Percentiles rank a stretch among this genome's conserved stretches.
phyloP scores from a whole-genome alignment of 768 basidiomycete species.

The Mycena capillaripes region DNA sequence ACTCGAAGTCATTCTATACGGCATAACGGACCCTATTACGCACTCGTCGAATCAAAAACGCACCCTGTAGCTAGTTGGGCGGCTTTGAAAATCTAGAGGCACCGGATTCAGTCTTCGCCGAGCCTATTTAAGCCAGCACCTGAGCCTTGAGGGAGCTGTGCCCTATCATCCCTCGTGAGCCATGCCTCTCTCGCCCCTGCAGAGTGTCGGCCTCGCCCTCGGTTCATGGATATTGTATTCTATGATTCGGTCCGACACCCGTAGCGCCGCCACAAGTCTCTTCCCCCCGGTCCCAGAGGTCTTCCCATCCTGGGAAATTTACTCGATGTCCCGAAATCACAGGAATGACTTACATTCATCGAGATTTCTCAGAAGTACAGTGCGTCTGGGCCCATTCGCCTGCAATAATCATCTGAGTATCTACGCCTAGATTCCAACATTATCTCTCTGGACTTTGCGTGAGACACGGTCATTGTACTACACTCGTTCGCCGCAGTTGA shows the following conservation, averaged over 20 bases:
- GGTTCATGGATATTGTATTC: not conserved
- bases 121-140: no score
- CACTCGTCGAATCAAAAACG: no score
- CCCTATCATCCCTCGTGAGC: not conserved
- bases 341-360: slow-evolving; percentile 16
- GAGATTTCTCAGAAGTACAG: slow-evolving; percentile 17
- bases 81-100: no score
- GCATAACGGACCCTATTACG: no score
- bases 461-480: slow-evolving; percentile 21
- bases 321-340: slow-evolving; percentile 1
- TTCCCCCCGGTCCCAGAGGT: slow-evolving; percentile 17
- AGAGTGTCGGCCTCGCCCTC: not conserved
- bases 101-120: no score
- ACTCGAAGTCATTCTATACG: no score
- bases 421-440: slow-evolving; percentile 11
- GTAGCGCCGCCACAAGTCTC: not conserved
- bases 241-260: not conserved
- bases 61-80: no score
- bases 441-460: slow-evolving; percentile 10
- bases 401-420: not conserved
- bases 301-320: slow-evolving; percentile 15
- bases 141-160: no score
- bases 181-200: not conserved
- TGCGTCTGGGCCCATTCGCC: not conserved
- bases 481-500: slow-evolving; percentile 4